Conservation (phyloP, 306 rosid genomes). For the Castanopsis chinensis region DNA sequence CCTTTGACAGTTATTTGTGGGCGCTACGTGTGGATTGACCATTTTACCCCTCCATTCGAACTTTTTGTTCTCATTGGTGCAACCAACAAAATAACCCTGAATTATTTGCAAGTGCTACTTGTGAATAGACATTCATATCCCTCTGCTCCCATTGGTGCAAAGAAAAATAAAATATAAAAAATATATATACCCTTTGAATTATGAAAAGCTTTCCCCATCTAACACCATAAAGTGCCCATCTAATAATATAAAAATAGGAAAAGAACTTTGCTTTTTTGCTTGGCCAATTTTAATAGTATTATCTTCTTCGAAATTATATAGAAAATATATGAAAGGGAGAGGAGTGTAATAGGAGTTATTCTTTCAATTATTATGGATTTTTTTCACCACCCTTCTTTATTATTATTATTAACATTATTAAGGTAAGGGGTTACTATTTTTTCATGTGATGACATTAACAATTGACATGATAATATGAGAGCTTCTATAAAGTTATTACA, state of each 20-base stretch:
- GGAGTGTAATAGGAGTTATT: too few species aligned
- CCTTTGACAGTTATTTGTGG: conserved; percentile 3
- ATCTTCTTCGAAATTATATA: too few species aligned
- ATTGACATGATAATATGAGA: too few species aligned
- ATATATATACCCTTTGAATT: not conserved
- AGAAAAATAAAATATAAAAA: not conserved
- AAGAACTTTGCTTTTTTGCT: not conserved
- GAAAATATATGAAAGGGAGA: too few species aligned
- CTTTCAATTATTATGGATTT: too few species aligned
- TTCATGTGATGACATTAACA: too few species aligned
- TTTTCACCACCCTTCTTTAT: too few species aligned
- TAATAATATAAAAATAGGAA: not conserved
- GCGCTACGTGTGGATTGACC: conserved; percentile 1
- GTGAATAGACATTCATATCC: conserved; percentile 6
- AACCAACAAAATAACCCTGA: not conserved
- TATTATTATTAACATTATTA: too few species aligned
- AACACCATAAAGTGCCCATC: not conserved
- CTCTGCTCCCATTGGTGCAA: not conserved
- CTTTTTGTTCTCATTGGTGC: not conserved
- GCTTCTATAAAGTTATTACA: too few species aligned
- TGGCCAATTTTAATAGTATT: too few species aligned
- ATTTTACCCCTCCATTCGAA: not conserved
- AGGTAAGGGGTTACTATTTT: too few species aligned
- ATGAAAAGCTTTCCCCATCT: not conserved
- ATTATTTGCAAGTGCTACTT: not conserved